These are phyloP conservation scores for Ceratocystis lukuohia DNA, from an alignment of 2,329 filamentous ascomycete genomes.

Conservation along the genomic window DNA sequence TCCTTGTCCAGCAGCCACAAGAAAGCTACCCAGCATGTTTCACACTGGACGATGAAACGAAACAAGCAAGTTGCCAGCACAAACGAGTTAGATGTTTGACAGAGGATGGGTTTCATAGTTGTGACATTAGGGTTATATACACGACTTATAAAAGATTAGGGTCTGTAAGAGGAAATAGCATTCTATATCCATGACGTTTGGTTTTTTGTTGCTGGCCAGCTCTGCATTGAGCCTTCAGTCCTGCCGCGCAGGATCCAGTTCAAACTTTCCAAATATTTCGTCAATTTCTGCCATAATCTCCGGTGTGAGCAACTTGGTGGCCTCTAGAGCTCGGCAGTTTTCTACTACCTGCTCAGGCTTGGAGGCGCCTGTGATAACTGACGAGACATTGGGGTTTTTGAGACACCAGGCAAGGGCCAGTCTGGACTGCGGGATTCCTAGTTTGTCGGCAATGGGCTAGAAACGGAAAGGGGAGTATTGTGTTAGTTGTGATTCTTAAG, in stretches of 20 bases:
- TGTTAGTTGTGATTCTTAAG: background rate
- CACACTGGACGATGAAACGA: background rate
- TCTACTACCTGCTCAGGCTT: conserved; percentile 39
- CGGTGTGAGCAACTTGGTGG: conserved; percentile 36
- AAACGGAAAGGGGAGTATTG: background rate
- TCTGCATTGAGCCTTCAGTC: conserved; percentile 6
- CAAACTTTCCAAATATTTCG: conserved; percentile 27
- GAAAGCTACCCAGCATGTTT: background rate
- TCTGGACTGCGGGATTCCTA: conserved; percentile 40
- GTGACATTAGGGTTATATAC: background rate
- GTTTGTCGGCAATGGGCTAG: conserved; percentile 39
- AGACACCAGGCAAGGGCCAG: conserved; percentile 41
- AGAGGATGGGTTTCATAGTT: background rate
- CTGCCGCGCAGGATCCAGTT: conserved; percentile 18
- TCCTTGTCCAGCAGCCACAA: background rate
- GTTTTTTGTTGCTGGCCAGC: background rate
- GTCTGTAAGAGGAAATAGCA: background rate
- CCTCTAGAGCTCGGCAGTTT: conserved; percentile 35
- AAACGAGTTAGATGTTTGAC: background rate
- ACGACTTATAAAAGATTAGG: background rate
- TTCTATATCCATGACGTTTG: no score
- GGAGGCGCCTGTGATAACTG: conserved; percentile 40
- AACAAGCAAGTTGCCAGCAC: background rate
- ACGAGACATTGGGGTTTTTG: conserved; percentile 41
- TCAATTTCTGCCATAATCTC: conserved; percentile 40